Conservation (phyloP, 164 flowering plant genomes). For the Nymphaea thermarum region DNA sequence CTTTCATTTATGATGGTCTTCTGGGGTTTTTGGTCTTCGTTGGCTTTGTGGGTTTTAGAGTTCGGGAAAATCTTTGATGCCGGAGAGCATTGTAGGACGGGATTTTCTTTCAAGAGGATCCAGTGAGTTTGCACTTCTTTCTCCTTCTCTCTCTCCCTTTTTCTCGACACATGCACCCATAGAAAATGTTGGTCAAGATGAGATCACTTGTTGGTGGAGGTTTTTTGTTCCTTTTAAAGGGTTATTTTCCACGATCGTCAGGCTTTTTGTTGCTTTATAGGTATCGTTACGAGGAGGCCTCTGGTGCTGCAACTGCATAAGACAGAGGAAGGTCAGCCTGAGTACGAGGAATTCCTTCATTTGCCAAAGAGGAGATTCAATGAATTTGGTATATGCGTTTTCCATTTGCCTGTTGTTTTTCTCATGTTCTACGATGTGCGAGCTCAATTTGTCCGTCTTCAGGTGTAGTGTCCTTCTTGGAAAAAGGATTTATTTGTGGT, state of each 20-base stretch:
- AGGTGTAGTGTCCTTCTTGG: too few relatives aligned
- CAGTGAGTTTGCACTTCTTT: conserved; percentile 21
- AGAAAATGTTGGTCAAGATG: too few relatives aligned
- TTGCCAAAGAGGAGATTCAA: conserved; percentile 39
- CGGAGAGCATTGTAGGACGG: conserved; percentile 79
- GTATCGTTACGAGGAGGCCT: conserved; percentile 82
- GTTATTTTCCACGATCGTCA: too few relatives aligned
- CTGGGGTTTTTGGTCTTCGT: conserved; percentile 3
- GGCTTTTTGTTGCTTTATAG: conserved; percentile 12
- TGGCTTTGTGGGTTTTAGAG: conserved; percentile 27
- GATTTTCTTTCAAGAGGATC: conserved; percentile 88
- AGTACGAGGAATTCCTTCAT: conserved; percentile 74
- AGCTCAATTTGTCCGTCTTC: too few relatives aligned
- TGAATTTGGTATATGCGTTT: conserved; percentile 35
- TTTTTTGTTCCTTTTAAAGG: neutral
- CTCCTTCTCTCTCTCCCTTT: neutral
- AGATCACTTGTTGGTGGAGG: too few relatives aligned
- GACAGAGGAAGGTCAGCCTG: conserved; percentile 45
- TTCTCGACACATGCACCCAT: neutral
- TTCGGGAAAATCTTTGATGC: conserved; percentile 77
- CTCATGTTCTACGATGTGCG: too few relatives aligned
- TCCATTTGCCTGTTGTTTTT: neutral
- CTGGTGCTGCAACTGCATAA: conserved; percentile 73
- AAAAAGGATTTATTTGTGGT: too few relatives aligned
- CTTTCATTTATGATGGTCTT: neutral